phyloP scores from a whole-genome alignment of 371 early-diverging fungal species.

The Lichtheimia ramosa region DNA sequence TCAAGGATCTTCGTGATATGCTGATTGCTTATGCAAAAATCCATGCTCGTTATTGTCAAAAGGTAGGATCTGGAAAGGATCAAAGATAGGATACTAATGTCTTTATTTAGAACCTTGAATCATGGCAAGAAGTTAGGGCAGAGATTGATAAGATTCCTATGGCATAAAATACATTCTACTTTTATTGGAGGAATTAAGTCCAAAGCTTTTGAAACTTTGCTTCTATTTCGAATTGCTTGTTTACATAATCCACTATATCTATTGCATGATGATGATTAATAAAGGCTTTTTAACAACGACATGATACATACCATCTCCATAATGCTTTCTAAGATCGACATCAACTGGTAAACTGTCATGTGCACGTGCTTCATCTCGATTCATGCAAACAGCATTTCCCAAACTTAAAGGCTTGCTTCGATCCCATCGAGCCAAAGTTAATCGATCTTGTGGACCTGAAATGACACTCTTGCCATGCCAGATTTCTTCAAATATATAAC shows the following conservation, averaged over 20 bases:
- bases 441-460: slow-evolving; percentile 70
- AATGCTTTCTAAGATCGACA: slow-evolving; percentile 27
- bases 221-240: slow-evolving; percentile 14
- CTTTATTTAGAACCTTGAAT: slow-evolving; percentile 52
- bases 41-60: slow-evolving; percentile 81
- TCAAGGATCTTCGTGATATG: slow-evolving; percentile 80
- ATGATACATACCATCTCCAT: slow-evolving; percentile 18
- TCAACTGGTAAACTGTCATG: slow-evolving; percentile 45
- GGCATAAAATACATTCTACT: no score
- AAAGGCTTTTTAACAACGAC: not conserved
- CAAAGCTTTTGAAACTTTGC: slow-evolving; percentile 15
- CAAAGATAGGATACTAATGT: not conserved
- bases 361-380: slow-evolving; percentile 64
- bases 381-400: slow-evolving; percentile 80
- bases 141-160: slow-evolving; percentile 63
- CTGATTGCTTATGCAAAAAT: slow-evolving; percentile 80
- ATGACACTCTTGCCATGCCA: slow-evolving; percentile 78
- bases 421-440: slow-evolving; percentile 79
- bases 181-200: not conserved
- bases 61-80: slow-evolving; percentile 42
- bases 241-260: slow-evolving; percentile 18
- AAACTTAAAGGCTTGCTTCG: slow-evolving; percentile 56
- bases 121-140: slow-evolving; percentile 64
- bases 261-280: not conserved
- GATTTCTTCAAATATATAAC: slow-evolving; percentile 83